These are phyloP conservation scores for Triangularia verruculosa DNA, from an alignment of 2,329 filamentous ascomycete species.

Conservation along the genomic window DNA sequence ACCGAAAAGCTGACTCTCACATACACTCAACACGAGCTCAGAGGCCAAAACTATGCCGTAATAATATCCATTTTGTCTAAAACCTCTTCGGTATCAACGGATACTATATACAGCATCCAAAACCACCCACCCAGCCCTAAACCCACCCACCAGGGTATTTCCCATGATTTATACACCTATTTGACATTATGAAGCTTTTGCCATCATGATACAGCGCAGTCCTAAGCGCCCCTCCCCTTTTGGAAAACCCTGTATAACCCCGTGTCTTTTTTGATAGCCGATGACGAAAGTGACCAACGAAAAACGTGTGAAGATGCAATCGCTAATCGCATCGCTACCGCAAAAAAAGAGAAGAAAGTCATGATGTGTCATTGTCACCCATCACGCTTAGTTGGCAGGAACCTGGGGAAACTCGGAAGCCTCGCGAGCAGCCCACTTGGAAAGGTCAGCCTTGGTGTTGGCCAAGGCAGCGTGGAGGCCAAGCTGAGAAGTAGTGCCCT, in stretches of 20 bases:
- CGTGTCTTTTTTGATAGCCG: background rate
- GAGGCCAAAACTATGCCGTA: background rate
- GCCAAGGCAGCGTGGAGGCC: conserved; percentile 61
- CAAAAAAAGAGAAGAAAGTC: background rate
- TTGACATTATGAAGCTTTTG: background rate
- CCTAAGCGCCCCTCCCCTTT: background rate
- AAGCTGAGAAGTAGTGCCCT: conserved; percentile 68
- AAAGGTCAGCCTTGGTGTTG: conserved; percentile 36
- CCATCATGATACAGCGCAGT: background rate
- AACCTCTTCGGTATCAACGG: conserved; percentile 2
- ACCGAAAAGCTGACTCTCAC: background rate
- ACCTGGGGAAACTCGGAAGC: conserved; percentile 32
- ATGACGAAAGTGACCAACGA: background rate
- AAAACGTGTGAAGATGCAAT: background rate
- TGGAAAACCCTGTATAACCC: background rate
- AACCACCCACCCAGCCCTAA: background rate
- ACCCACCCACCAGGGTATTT: conserved; percentile 1
- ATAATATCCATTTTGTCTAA: conserved; percentile 16
- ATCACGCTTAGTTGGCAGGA: conserved; percentile 26
- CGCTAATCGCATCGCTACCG: background rate
- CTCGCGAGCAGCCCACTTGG: conserved; percentile 34
- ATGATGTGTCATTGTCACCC: background rate
- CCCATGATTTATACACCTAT: background rate
- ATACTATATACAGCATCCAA: conserved; percentile 13
- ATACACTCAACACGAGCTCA: background rate